Evolutionary conservation across 305 asterid genomes (phyloP).

Genomic region (Lippia alba): DNA sequence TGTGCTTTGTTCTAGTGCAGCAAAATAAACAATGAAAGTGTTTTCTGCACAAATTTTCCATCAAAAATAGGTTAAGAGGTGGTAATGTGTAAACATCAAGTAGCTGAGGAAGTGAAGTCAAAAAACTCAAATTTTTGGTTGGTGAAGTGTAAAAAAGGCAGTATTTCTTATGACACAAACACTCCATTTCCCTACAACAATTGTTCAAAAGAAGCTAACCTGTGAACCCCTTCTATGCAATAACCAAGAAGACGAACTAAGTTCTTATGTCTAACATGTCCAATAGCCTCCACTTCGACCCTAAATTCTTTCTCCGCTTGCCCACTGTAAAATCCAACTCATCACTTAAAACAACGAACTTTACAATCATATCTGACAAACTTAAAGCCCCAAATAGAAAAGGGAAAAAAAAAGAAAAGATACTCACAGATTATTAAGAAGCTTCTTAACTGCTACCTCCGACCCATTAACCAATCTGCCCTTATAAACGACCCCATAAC

Average conservation of each 20-base stretch:
- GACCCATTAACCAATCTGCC: conserved; percentile 85
- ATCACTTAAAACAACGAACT: conserved; percentile 18
- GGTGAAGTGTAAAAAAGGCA: too few species aligned
- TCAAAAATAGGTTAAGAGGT: too few species aligned
- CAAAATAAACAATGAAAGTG: too few species aligned
- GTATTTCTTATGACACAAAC: too few species aligned
- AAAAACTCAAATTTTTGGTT: too few species aligned
- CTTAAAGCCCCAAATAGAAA: background rate
- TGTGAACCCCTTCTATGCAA: conserved; percentile 94
- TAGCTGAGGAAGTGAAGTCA: too few species aligned
- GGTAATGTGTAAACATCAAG: too few species aligned
- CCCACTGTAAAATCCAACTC: conserved; percentile 58
- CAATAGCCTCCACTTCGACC: conserved; percentile 96
- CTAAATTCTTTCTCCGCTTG: conserved; percentile 96
- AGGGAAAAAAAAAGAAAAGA: conserved; percentile 10
- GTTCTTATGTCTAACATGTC: conserved; percentile 96
- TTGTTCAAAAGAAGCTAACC: conserved; percentile 49
- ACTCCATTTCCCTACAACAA: background rate
- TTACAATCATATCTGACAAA: conserved; percentile 1
- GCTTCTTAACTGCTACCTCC: conserved; percentile 92
- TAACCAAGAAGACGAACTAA: conserved; percentile 93
- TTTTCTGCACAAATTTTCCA: too few species aligned
- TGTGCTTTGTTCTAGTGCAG: too few species aligned
- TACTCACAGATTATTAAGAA: conserved; percentile 89
- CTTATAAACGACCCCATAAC: conserved; percentile 84